A percentile compares a stretch with the other conserved stretches of the same genome.
Evolutionary conservation across 192 early-diverging fungal species (phyloP).

Genomic region (Linnemannia zychae): DNA sequence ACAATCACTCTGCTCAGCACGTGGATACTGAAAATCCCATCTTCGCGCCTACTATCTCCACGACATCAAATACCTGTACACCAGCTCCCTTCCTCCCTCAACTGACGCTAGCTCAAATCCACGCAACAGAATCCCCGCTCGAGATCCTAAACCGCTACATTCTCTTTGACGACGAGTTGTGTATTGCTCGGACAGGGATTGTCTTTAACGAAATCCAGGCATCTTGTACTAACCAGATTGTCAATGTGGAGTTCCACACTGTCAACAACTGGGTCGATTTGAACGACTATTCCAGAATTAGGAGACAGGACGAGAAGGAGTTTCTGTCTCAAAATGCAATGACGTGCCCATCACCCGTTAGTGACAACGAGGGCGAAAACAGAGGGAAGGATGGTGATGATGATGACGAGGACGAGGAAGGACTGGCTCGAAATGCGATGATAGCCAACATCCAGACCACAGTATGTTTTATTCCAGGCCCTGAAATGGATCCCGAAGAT

Average conservation of each 20-base stretch:
- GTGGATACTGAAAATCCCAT: background rate
- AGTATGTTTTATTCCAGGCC: constrained; percentile 37
- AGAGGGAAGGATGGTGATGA: background rate
- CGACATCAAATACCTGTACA: background rate
- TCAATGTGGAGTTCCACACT: constrained; percentile 25
- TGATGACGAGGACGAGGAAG: background rate
- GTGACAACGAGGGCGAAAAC: no score
- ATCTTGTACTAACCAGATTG: constrained; percentile 22
- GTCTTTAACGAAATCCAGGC: constrained; percentile 18
- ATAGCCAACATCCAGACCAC: constrained; percentile 23
- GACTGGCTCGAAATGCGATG: background rate
- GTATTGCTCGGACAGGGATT: constrained; percentile 17
- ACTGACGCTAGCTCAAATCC: background rate
- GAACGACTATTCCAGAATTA: constrained; percentile 11
- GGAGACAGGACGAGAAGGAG: background rate
- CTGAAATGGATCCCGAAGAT: constrained; percentile 35
- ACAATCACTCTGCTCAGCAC: background rate
- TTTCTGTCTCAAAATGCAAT: background rate
- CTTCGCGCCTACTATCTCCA: background rate
- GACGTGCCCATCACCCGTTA: background rate
- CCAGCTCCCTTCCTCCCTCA: background rate
- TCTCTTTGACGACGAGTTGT: constrained; percentile 37
- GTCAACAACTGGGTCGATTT: constrained; percentile 40
- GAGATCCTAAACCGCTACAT: constrained; percentile 32
- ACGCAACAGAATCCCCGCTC: constrained; percentile 14